Conservation (phyloP, 441 rosid species). For the Eugenia klotzschiana region DNA sequence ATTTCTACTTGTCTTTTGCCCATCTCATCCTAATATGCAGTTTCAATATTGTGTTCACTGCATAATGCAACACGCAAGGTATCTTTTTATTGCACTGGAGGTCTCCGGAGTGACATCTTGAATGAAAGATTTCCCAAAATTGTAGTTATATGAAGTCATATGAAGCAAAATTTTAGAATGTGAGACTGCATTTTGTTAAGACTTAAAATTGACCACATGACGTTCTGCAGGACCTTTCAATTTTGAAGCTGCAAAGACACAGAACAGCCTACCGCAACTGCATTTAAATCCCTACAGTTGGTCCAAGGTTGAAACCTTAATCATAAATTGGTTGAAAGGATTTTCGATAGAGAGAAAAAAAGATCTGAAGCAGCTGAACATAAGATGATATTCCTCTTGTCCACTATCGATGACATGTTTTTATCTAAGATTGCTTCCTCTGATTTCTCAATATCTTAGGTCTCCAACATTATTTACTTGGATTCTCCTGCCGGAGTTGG, state of each 20-base stretch:
- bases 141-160: background rate
- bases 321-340: background rate
- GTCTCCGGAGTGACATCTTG: background rate
- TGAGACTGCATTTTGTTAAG: background rate
- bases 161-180: slow-evolving; percentile 8
- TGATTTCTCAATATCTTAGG: background rate
- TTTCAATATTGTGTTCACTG: background rate
- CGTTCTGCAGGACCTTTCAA: background rate
- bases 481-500: background rate
- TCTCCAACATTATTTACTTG: background rate
- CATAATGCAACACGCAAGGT: background rate
- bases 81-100: background rate
- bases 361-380: background rate
- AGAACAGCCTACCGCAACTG: background rate
- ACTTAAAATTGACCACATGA: background rate
- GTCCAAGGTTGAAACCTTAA: background rate
- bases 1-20: background rate
- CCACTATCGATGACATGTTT: background rate
- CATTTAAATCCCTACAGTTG: background rate
- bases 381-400: background rate
- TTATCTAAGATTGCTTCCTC: background rate
- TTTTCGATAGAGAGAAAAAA: background rate
- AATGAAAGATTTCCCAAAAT: background rate
- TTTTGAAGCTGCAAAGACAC: background rate
- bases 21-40: background rate